Base-by-base conservation (phyloP, 2,329 filamentous ascomycete species). In the Albophoma yamanashiensis region DNA sequence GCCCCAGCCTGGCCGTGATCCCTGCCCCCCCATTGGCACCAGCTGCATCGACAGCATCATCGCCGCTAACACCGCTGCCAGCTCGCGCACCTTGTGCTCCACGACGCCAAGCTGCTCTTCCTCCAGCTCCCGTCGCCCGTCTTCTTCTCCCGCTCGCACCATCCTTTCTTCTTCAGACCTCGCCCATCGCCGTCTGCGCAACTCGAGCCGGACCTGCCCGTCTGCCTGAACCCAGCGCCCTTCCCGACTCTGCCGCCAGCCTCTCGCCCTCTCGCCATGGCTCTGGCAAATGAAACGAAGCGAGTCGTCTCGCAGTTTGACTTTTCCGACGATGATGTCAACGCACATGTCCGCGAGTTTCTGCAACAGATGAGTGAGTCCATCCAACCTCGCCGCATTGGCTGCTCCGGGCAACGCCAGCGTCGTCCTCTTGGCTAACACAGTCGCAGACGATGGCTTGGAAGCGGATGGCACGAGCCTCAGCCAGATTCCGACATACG, bases 401-500 rank as follows among this genome's bases (percentile, higher is more conserved):
- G 8, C 17, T 36, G 50, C 34, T 36, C 34, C 34, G 9, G 34
- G 9, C 7, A 31, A 31, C 27, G 5, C 27, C 27, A 31, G 27
- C 27, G 27, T 52, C 27, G 8, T n/a, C 3, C 3, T 6, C 6
- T 20, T 15, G 14, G 42, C 60, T 62, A 40, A 60, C 59, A 15
- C 55, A 15, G 31, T 25, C 25, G 40, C 67, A 92, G 89, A 89
- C 65, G 89, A 96, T 79, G 94, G 94, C 36, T 78, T 97, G 65
- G 77, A 84, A 62, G 86, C 87, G 68, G 86, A 92, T 67, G 88
- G 87, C 63, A 88, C 90, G 39, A 92, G 88, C 67, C 77, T 99
- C 78, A 93, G 89, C 77, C 94, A 97, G 78, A 97, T 99, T 69
- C 94, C 94, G 9, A 96, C 92, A 50, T 99, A 96, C 75, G 93